Evolutionary conservation across 495 filamentous ascomycete species (phyloP).

Genomic region (Aspergillus avenaceus): DNA sequence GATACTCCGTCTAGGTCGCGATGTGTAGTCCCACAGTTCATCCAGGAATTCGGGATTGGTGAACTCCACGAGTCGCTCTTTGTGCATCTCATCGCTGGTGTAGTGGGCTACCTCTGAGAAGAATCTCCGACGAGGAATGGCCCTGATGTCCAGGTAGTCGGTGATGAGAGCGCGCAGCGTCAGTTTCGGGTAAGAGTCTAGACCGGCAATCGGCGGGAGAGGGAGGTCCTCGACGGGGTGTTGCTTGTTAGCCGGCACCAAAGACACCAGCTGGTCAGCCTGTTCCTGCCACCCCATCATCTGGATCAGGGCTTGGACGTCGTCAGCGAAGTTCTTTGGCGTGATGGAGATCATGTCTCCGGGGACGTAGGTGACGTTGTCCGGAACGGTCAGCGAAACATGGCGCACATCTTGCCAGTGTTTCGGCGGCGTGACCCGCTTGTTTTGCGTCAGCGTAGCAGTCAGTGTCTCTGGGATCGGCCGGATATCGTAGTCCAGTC

Average conservation of each 20-base stretch:
- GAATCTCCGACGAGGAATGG: slow-evolving; percentile 84
- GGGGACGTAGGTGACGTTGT: slow-evolving; percentile 49
- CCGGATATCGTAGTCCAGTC: slow-evolving; percentile 44
- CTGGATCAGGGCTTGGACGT: slow-evolving; percentile 69
- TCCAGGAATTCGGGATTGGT: slow-evolving; percentile 71
- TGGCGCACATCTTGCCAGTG: slow-evolving; percentile 96
- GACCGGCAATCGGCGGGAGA: slow-evolving; percentile 38
- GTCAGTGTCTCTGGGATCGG: slow-evolving; percentile 50
- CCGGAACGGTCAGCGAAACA: slow-evolving; percentile 53
- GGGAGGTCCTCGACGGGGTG: slow-evolving; percentile 19
- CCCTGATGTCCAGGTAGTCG: slow-evolving; percentile 80
- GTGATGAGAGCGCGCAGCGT: slow-evolving; percentile 74
- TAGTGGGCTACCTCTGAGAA: slow-evolving; percentile 72
- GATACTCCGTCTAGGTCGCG: slow-evolving; percentile 84
- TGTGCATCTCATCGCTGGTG: slow-evolving; percentile 65
- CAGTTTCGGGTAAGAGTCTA: slow-evolving; percentile 38
- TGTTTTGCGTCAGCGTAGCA: slow-evolving; percentile 49
- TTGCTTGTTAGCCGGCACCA: slow-evolving; percentile 32
- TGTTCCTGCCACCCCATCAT: slow-evolving; percentile 71
- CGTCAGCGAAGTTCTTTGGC: slow-evolving; percentile 78
- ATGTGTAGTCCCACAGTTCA: slow-evolving; percentile 94
- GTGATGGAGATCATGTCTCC: slow-evolving; percentile 76
- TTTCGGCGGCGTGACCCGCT: slow-evolving; percentile 63
- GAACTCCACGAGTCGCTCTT: slow-evolving; percentile 80
- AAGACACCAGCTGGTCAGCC: slow-evolving; percentile 60